phyloP scores from a whole-genome alignment of 73 alveolate genomes.

The Stentor roeselii region DNA sequence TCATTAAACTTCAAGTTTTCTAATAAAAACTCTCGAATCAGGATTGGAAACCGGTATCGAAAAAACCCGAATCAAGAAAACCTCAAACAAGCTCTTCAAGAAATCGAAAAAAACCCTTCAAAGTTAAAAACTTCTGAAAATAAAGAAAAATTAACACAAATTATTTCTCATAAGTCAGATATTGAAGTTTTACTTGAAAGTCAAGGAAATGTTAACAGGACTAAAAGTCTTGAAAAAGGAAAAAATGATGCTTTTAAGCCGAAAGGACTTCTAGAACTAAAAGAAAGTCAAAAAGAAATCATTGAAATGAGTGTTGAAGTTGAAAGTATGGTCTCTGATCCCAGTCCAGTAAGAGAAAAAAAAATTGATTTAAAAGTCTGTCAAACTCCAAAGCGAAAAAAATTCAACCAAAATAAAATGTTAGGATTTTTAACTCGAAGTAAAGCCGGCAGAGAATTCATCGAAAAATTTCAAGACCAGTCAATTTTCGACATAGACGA shows the following conservation, averaged over 20 bases:
- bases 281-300: neutral
- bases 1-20: too few relatives aligned
- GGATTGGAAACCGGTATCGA: neutral
- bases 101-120: neutral
- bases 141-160: neutral
- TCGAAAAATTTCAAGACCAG: neutral
- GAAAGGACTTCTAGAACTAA: neutral
- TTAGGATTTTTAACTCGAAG: neutral
- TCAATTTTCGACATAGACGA: neutral
- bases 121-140: too few relatives aligned
- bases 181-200: neutral
- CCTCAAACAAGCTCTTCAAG: neutral
- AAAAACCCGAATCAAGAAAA: neutral
- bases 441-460: neutral
- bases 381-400: neutral
- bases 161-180: neutral
- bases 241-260: neutral
- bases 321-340: too few relatives aligned
- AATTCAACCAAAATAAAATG: neutral
- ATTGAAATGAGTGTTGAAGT: too few relatives aligned
- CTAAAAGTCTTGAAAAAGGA: neutral
- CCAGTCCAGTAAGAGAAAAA: neutral
- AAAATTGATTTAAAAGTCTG: neutral
- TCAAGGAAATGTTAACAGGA: neutral
- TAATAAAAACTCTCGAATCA: neutral